Evolutionary conservation across 805 yeast species (phyloP).

Genomic region (Cyberlindnera mississippiensis): DNA sequence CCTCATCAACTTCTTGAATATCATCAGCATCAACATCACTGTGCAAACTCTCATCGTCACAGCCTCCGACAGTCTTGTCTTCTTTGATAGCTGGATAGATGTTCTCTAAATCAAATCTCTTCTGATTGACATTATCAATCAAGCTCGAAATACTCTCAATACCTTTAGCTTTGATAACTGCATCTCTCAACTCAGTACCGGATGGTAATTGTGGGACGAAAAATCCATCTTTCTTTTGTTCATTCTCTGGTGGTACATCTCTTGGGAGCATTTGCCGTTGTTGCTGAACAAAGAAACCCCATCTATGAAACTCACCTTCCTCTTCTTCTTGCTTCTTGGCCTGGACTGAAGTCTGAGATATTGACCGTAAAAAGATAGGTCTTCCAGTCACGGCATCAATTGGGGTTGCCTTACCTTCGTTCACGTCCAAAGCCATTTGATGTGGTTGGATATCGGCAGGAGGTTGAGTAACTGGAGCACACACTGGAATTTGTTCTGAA

Average conservation of each 20-base stretch:
- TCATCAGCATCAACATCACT: constrained; percentile 12
- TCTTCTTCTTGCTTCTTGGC: constrained; percentile 81
- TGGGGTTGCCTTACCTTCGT: constrained; percentile 47
- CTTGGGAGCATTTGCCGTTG: constrained; percentile 35
- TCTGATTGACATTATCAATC: constrained; percentile 58
- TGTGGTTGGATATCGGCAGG: constrained; percentile 52
- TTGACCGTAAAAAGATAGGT: constrained; percentile 61
- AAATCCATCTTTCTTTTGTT: constrained; percentile 11
- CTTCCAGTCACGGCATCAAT: constrained; percentile 69
- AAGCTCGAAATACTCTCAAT: constrained; percentile 64
- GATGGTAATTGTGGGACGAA: constrained; percentile 38
- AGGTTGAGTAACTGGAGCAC: constrained; percentile 33
- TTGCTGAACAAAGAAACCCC: constrained; percentile 78
- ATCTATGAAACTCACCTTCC: constrained; percentile 87
- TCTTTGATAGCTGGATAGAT: constrained; percentile 36
- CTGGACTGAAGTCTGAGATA: constrained; percentile 59
- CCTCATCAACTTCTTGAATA: constrained; percentile 57
- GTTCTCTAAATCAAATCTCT: constrained; percentile 46
- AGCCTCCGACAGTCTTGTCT: constrained; percentile 1
- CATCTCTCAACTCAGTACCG: constrained; percentile 45
- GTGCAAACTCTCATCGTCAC: constrained; percentile 9
- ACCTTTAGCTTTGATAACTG: constrained; percentile 71
- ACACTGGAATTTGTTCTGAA: not conserved
- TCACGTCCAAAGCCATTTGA: constrained; percentile 65
- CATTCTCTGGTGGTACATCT: constrained; percentile 11